phyloP scores from a whole-genome alignment of 78 protist genomes.

The Cavenderia fasciculata region DNA sequence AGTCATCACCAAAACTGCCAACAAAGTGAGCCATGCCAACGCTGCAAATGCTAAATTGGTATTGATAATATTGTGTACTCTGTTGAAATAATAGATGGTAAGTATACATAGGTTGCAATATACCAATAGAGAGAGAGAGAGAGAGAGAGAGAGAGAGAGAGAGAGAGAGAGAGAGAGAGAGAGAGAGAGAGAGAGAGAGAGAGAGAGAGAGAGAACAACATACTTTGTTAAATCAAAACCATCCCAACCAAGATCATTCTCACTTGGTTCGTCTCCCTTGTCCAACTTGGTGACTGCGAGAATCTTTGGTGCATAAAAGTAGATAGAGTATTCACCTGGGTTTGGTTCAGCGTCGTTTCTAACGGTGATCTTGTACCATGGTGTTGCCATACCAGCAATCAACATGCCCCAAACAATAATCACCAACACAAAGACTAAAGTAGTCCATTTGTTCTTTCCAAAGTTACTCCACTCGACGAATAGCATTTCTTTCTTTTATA shows the following conservation, averaged over 20 bases:
- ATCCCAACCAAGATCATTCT: neutral
- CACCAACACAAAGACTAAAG: neutral
- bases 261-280: neutral
- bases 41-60: neutral
- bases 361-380: neutral
- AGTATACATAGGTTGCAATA: too few species aligned
- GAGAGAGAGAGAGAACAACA: neutral
- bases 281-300: neutral
- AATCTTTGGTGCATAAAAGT: neutral
- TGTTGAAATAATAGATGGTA: neutral
- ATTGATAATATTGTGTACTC: neutral
- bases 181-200: neutral
- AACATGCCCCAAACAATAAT: neutral
- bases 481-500: too few species aligned
- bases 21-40: neutral
- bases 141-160: neutral
- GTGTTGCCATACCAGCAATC: neutral
- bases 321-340: too few species aligned
- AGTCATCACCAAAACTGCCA: neutral
- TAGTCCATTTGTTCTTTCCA: neutral
- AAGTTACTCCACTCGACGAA: too few species aligned
- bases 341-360: neutral
- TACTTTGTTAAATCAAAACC: neutral
- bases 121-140: neutral
- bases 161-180: neutral